Conservation (phyloP, 805 yeast species). For the Kuraishia cidri region DNA sequence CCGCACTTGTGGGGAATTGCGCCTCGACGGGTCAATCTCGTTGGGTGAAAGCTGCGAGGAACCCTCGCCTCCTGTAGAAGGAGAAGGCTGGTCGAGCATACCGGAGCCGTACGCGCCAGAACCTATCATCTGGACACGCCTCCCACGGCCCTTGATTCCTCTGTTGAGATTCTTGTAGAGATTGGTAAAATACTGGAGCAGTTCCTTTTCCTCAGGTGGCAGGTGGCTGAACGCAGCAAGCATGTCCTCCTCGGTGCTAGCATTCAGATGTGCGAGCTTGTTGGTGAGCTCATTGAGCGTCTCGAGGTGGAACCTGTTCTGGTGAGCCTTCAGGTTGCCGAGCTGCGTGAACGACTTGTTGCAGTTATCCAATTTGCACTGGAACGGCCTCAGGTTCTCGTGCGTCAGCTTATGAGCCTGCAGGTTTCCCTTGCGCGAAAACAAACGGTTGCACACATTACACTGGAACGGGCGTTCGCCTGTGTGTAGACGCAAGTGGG, state of each 20-base stretch:
- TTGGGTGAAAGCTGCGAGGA: too few relatives aligned
- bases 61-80: too few relatives aligned
- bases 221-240: conserved; percentile 27
- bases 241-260: conserved; percentile 22
- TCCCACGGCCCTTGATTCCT: conserved; percentile 91
- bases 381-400: conserved; percentile 66
- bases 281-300: conserved; percentile 62
- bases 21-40: too few relatives aligned
- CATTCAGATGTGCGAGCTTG: conserved; percentile 54
- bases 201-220: conserved; percentile 56
- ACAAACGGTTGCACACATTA: conserved; percentile 63
- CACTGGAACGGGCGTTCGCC: conserved; percentile 90
- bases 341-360: conserved; percentile 82
- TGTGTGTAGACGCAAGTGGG: conserved; percentile 80
- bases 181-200: conserved; percentile 70
- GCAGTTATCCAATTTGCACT: conserved; percentile 76
- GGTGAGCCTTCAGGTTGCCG: conserved; percentile 92
- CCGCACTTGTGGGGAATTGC: conserved; percentile 1
- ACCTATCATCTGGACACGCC: too few relatives aligned
- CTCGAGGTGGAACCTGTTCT: conserved; percentile 75
- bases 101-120: too few relatives aligned
- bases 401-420: conserved; percentile 86
- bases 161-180: conserved; percentile 83
- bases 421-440: conserved; percentile 86
- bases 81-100: too few relatives aligned